phyloP scores from a whole-genome alignment of 2,329 filamentous ascomycete species.

The Ophiosphaerella herpotricha region DNA sequence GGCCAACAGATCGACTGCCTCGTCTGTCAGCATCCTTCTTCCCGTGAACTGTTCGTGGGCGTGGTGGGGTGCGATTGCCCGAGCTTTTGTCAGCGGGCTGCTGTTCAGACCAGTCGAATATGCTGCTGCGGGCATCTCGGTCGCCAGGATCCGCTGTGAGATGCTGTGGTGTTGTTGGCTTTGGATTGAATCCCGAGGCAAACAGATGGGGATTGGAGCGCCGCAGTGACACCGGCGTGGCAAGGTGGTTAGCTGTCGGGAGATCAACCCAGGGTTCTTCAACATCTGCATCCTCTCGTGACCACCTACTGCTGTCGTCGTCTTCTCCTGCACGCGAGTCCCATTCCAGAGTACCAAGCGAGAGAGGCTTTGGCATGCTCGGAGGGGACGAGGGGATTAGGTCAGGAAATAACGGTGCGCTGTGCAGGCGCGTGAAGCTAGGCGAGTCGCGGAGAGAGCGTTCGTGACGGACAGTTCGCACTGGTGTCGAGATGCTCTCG shows the following conservation, averaged over 20 bases:
- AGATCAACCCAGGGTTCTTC: slow-evolving; percentile 48
- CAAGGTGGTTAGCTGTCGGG: slow-evolving; percentile 36
- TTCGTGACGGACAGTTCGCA: slow-evolving; percentile 48
- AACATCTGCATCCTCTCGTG: slow-evolving; percentile 46
- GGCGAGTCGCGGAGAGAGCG: slow-evolving; percentile 43
- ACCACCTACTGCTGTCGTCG: slow-evolving; percentile 49
- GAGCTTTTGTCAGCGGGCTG: slow-evolving; percentile 65
- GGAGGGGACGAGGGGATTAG: slow-evolving; percentile 53
- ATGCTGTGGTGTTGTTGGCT: slow-evolving; percentile 46
- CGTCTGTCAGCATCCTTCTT: slow-evolving; percentile 74
- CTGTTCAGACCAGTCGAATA: slow-evolving; percentile 81
- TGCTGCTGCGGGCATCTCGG: slow-evolving; percentile 61
- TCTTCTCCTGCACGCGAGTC: slow-evolving; percentile 46
- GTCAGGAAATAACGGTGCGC: slow-evolving; percentile 45
- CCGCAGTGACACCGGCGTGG: slow-evolving; percentile 38
- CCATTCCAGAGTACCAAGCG: slow-evolving; percentile 48
- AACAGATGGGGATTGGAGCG: slow-evolving; percentile 39
- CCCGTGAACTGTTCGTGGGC: slow-evolving; percentile 75
- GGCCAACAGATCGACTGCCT: slow-evolving; percentile 69
- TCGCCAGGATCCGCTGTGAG: slow-evolving; percentile 44
- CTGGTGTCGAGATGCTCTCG: slow-evolving; percentile 55
- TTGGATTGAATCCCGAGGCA: slow-evolving; percentile 40
- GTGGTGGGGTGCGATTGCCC: slow-evolving; percentile 60
- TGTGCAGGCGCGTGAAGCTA: slow-evolving; percentile 32
- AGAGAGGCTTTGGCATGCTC: slow-evolving; percentile 49